Evolutionary conservation across 202 grass and related monocot species (phyloP), one percentile per base, ranked within the genome.

Genomic region (Hordeum pubiflorum): DNA sequence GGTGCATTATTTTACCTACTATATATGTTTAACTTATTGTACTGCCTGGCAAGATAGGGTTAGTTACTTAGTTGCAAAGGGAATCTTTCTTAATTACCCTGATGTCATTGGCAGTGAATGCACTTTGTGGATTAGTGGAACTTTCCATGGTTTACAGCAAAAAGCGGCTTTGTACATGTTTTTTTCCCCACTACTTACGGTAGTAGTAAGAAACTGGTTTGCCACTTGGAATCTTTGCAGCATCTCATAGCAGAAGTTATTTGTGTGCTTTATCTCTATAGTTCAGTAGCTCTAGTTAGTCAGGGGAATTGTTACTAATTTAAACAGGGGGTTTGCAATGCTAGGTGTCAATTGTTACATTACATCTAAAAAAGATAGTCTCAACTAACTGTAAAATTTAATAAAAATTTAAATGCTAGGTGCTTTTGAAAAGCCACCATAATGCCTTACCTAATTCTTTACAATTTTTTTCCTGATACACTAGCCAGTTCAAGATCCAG

Each of bases 401-500:
- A 32, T 32, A 32, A 22, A 72, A 50, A 4, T 10, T 18, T 0
- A n/a, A 10, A 72, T 54, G 44, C 9, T n/a, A 11, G 18, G 9
- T 73, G 27, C 40, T 29, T 72, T 37, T 72, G 10, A 65, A 44
- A 44, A 68, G 70, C 17, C 24, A 73, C 44, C 26, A 20, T 27
- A 73, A 52, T 73, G 2, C 9, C 44, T 81, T 64, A 59, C 71
- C 68, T 79, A 4, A 24, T 52, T 52, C 48, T 52, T 78, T 37
- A 21, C 41, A 13, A 2, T 39, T 39, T 36, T 67, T 58, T 81
- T 81, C 20, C 34, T 80, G 37, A 67, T 67, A 75, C 85, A 71
- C 58, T 79, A 95, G 96, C 96, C 96, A 61, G 90, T 99, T 82
- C 90, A 99, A 95, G 90, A 99, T 54, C 96, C 96, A 46, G 77